Evolutionary conservation across 2,329 filamentous ascomycete genomes (phyloP).

Genomic region (Pestalotiopsis fici): DNA sequence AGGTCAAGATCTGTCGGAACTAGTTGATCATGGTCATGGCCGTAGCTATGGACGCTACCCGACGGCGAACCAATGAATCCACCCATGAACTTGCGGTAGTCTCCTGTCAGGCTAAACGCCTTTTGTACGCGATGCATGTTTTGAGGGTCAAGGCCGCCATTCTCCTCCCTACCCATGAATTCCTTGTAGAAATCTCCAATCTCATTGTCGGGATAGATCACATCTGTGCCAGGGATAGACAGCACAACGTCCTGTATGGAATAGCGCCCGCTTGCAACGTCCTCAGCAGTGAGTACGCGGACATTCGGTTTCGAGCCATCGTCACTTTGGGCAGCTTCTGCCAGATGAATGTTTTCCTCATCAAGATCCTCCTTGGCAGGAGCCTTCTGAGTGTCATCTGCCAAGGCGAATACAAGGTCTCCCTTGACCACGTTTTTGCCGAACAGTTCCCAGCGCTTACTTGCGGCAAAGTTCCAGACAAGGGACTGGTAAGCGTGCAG

Average conservation of each 20-base stretch:
- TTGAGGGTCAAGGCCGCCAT: conserved; percentile 78
- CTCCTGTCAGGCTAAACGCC: conserved; percentile 85
- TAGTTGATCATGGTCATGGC: conserved; percentile 76
- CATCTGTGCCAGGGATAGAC: conserved; percentile 88
- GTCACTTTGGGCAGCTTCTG: conserved; percentile 44
- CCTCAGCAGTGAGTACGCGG: conserved; percentile 72
- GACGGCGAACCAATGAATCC: conserved; percentile 65
- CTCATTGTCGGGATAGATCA: conserved; percentile 82
- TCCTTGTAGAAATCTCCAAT: conserved; percentile 81
- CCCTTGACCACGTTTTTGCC: conserved; percentile 77
- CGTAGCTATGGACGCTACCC: conserved; percentile 71
- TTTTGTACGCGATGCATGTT: conserved; percentile 85
- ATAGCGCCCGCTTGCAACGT: conserved; percentile 75
- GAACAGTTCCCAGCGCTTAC: conserved; percentile 76
- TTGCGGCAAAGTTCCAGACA: conserved; percentile 87
- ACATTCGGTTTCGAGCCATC: conserved; percentile 55
- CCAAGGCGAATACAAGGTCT: conserved; percentile 71
- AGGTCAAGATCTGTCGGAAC: conserved; percentile 83
- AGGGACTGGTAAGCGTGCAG: conserved; percentile 95
- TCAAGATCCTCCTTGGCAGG: conserved; percentile 63
- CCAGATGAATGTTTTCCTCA: conserved; percentile 61
- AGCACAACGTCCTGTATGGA: conserved; percentile 87
- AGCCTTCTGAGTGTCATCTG: conserved; percentile 29
- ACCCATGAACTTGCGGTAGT: conserved; percentile 83
- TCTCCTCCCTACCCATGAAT: conserved; percentile 81